Percentiles rank a stretch among this genome's conserved stretches.
Conservation (phyloP, 169 alveolate genomes). For the Plasmodium relictum region DNA sequence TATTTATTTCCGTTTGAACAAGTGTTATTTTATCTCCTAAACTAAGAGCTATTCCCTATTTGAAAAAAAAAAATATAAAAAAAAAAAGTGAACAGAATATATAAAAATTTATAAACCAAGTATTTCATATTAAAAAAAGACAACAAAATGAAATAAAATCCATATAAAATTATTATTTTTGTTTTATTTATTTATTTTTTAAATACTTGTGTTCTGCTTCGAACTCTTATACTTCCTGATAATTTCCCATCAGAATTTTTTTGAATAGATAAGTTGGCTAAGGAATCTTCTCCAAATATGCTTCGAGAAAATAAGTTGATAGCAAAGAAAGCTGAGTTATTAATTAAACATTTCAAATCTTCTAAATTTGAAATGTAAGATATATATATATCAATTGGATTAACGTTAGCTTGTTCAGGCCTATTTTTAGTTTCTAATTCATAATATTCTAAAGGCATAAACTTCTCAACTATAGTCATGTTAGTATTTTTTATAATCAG, state of each 20-base stretch:
- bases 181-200: background rate
- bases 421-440: conserved; percentile 64
- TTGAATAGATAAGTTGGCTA: conserved; percentile 90
- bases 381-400: conserved; percentile 77
- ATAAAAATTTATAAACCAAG: background rate
- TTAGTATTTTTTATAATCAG: conserved; percentile 63
- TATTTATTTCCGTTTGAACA: conserved; percentile 51
- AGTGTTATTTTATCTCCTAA: conserved; percentile 71
- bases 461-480: conserved; percentile 70
- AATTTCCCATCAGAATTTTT: conserved; percentile 79
- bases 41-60: conserved; percentile 76
- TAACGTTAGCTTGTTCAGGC: conserved; percentile 58
- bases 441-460: conserved; percentile 75
- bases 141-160: too few species aligned
- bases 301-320: conserved; percentile 93
- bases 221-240: conserved; percentile 82
- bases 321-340: conserved; percentile 90
- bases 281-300: conserved; percentile 94
- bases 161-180: background rate
- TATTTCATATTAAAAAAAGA: too few species aligned
- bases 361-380: conserved; percentile 72
- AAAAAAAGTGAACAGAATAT: background rate
- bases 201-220: conserved; percentile 82
- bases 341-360: conserved; percentile 73
- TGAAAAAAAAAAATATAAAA: background rate